These are phyloP conservation scores for Globisporangium emineosum DNA, from an alignment of 352 stramenopile species.

Conservation along the genomic window DNA sequence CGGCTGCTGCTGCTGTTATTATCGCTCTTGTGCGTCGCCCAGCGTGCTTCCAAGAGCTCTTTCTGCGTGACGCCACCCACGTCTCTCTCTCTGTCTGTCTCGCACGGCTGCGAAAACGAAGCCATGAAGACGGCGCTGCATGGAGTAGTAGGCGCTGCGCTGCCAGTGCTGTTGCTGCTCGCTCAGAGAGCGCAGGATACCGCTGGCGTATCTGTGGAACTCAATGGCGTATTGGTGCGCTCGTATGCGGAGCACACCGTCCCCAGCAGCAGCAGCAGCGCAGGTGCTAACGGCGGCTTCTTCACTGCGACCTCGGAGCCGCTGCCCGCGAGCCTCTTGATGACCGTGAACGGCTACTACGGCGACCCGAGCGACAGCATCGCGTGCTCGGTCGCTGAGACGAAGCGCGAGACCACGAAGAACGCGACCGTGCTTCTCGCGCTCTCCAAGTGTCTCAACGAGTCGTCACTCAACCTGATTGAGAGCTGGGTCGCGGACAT, in stretches of 20 bases:
- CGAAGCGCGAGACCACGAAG: slow-evolving; percentile 15
- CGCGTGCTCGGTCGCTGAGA: slow-evolving; percentile 9
- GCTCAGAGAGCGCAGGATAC: no score
- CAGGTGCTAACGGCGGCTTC: neutral
- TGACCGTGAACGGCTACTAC: slow-evolving; percentile 14
- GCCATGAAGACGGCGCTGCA: neutral
- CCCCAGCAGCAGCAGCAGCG: neutral
- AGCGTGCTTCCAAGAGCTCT: neutral
- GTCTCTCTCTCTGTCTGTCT: no score
- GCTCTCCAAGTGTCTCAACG: slow-evolving; percentile 63
- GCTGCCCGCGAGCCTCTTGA: slow-evolving; percentile 13
- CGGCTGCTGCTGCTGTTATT: neutral
- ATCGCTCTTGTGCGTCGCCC: neutral
- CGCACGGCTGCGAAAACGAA: no score
- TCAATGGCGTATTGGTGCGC: slow-evolving; percentile 9
- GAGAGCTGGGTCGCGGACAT: slow-evolving; percentile 41
- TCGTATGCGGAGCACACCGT: slow-evolving; percentile 8
- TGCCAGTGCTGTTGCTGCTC: neutral
- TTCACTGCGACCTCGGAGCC: neutral
- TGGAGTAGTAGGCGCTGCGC: neutral
- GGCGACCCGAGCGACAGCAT: slow-evolving; percentile 11
- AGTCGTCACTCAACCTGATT: slow-evolving; percentile 33
- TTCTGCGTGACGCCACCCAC: no score
- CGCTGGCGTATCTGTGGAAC: neutral
- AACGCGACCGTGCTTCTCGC: slow-evolving; percentile 42